Percentiles rank a stretch among this genome's conserved stretches.
phyloP scores from a whole-genome alignment of 2,329 filamentous ascomycete genomes.

The Bipolaris sorokiniana region DNA sequence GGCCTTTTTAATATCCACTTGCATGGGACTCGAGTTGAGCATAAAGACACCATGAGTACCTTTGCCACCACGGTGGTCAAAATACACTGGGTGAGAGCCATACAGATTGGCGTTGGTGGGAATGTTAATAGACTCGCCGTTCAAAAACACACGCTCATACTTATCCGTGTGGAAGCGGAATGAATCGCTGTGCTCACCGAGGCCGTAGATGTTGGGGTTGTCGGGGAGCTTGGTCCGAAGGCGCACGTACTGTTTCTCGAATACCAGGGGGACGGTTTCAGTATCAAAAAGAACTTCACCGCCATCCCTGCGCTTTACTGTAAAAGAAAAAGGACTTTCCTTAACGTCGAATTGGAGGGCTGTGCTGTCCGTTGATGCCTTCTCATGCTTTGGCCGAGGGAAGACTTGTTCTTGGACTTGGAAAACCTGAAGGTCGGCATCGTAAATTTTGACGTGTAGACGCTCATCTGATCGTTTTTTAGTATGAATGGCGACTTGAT shows the following conservation, averaged over 20 bases:
- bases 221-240: constrained; percentile 73
- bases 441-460: constrained; percentile 77
- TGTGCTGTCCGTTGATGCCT: constrained; percentile 43
- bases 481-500: constrained; percentile 2
- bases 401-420: constrained; percentile 75
- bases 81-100: constrained; percentile 75
- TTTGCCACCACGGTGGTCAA: constrained; percentile 68
- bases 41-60: constrained; percentile 49
- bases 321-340: constrained; percentile 71
- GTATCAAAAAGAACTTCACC: constrained; percentile 72
- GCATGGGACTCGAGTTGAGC: constrained; percentile 60
- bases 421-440: constrained; percentile 72
- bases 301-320: constrained; percentile 63
- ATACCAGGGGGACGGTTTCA: constrained; percentile 69
- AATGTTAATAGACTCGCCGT: constrained; percentile 67
- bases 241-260: constrained; percentile 78
- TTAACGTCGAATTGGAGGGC: constrained; percentile 62
- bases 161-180: constrained; percentile 70
- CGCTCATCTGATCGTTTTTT: constrained; percentile 59
- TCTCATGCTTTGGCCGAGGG: constrained; percentile 60
- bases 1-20: constrained; percentile 72
- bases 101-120: constrained; percentile 72
- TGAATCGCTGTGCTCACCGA: constrained; percentile 77
- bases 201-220: constrained; percentile 74
- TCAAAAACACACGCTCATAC: constrained; percentile 74